phyloP scores from a whole-genome alignment of 1,139 yeast genomes.

The Kazachstania sp. region DNA sequence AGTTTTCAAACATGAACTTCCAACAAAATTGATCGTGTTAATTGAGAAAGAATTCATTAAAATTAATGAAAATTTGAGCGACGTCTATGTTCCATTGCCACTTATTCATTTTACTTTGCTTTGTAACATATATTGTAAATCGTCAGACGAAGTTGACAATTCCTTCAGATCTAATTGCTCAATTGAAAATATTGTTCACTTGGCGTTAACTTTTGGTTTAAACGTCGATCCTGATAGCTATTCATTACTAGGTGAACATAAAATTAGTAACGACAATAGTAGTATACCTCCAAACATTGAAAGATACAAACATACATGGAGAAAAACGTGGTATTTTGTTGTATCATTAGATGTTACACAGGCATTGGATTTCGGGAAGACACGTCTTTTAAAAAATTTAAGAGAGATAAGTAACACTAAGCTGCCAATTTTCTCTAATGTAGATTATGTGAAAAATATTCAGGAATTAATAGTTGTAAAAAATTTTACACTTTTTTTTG shows the following conservation, averaged over 20 bases:
- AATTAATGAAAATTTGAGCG: not conserved
- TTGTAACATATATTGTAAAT: not conserved
- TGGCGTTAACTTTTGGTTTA: slow-evolving; percentile 2
- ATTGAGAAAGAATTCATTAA: not conserved
- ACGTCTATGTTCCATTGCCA: not conserved
- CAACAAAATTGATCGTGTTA: not conserved
- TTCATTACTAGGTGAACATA: not conserved
- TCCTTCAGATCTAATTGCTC: not conserved
- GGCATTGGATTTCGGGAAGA: slow-evolving; percentile 37
- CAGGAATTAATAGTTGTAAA: slow-evolving; percentile 2
- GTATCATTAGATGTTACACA: slow-evolving; percentile 35
- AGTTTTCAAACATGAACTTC: not conserved
- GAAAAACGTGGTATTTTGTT: slow-evolving; percentile 38
- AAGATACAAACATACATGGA: slow-evolving; percentile 29
- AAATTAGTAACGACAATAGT: not conserved
- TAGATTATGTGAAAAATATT: slow-evolving; percentile 2
- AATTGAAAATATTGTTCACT: not conserved
- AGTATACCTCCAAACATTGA: not conserved
- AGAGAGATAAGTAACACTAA: slow-evolving; percentile 1
- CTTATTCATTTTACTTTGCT: slow-evolving; percentile 2
- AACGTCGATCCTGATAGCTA: slow-evolving; percentile 2
- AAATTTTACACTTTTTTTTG: slow-evolving; percentile 2
- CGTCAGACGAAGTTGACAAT: not conserved
- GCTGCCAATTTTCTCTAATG: slow-evolving; percentile 3
- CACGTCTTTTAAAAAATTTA: slow-evolving; percentile 23